Conservation (phyloP, 331 rosid species). For the Stylosanthes scabra region DNA sequence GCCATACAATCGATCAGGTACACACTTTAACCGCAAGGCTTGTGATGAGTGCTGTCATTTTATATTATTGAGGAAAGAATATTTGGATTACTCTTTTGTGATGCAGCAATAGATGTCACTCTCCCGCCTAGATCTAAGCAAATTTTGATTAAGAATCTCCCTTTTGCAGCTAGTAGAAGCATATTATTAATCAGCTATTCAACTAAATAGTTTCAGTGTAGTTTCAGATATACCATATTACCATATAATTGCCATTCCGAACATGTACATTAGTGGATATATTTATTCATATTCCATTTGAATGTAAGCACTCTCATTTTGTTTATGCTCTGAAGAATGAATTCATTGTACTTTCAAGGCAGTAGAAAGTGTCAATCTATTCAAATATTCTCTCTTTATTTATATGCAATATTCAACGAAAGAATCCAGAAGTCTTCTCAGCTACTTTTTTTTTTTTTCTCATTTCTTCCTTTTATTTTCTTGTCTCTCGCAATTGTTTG, state of each 20-base stretch:
- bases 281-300: slow-evolving; percentile 21
- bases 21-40: slow-evolving; percentile 20
- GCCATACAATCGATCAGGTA: slow-evolving; percentile 94
- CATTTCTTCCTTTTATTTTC: slow-evolving; percentile 11
- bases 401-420: slow-evolving; percentile 8
- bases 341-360: slow-evolving; percentile 10
- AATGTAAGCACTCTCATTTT: slow-evolving; percentile 11
- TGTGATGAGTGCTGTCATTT: not conserved
- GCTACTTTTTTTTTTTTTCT: slow-evolving; percentile 16
- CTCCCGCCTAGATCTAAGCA: slow-evolving; percentile 11
- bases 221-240: not conserved
- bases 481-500: slow-evolving; percentile 19
- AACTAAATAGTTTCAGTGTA: slow-evolving; percentile 25
- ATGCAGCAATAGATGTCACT: slow-evolving; percentile 21
- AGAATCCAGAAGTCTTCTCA: slow-evolving; percentile 13
- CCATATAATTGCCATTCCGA: not conserved
- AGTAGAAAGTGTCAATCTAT: slow-evolving; percentile 4
- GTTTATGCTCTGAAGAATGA: slow-evolving; percentile 17
- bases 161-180: slow-evolving; percentile 16
- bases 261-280: slow-evolving; percentile 4
- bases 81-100: slow-evolving; percentile 28
- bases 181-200: slow-evolving; percentile 28
- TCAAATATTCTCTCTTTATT: slow-evolving; percentile 11
- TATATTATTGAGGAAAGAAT: not conserved
- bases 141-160: slow-evolving; percentile 14